These are phyloP conservation scores for Candida ulmi DNA, from an alignment of 805 yeast genomes.

Conservation along the genomic window DNA sequence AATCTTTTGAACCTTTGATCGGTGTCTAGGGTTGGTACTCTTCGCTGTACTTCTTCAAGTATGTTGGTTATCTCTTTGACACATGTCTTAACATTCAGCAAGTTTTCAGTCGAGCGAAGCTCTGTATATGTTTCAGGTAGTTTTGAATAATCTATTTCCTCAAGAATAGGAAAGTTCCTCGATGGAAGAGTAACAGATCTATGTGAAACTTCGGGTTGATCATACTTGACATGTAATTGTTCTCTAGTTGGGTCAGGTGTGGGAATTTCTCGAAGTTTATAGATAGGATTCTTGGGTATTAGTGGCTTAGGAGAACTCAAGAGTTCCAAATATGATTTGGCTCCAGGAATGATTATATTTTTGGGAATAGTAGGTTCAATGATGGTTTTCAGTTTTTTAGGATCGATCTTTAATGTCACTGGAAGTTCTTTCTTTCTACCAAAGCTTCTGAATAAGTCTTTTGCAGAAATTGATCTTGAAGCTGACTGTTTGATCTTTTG, in stretches of 20 bases:
- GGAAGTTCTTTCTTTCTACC: neutral
- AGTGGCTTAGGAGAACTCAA: slow-evolving; percentile 3
- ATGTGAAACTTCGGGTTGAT: slow-evolving; percentile 1
- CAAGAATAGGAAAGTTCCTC: neutral
- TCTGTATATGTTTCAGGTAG: neutral
- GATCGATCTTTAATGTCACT: neutral
- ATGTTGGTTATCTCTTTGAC: neutral
- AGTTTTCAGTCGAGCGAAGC: no score
- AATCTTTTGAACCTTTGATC: slow-evolving; percentile 4
- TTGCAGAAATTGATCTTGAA: slow-evolving; percentile 13
- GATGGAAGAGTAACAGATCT: slow-evolving; percentile 3
- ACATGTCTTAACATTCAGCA: neutral
- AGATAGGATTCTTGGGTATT: slow-evolving; percentile 10
- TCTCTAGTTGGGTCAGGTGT: slow-evolving; percentile 10
- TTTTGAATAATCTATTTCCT: slow-evolving; percentile 1
- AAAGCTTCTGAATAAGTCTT: slow-evolving; percentile 10
- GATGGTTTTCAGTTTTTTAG: neutral
- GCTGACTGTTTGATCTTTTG: slow-evolving; percentile 14
- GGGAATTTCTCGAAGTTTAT: slow-evolving; percentile 15
- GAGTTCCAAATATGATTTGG: slow-evolving; percentile 8
- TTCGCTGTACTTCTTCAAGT: neutral
- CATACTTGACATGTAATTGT: slow-evolving; percentile 11
- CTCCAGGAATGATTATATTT: slow-evolving; percentile 1
- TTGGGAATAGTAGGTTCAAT: neutral
- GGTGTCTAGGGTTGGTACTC: neutral